These are phyloP conservation scores for Lathyrus tuberosus DNA, from an alignment of 306 rosid species.

Conservation along the genomic window DNA sequence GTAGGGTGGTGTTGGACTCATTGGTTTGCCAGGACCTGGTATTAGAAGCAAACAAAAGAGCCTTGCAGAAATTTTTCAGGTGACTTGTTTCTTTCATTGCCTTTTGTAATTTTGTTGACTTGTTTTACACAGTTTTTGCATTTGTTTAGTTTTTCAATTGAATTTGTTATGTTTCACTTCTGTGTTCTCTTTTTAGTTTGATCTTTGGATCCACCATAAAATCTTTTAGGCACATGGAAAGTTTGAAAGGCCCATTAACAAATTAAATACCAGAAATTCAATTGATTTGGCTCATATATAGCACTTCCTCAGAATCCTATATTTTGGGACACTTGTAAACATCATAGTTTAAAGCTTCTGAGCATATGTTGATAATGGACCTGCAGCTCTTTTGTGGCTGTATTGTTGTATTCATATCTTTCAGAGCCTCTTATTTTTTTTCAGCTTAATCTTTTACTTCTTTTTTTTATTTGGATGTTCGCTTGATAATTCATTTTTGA, in stretches of 20 bases:
- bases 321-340: neutral
- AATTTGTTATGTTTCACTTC: too few species aligned
- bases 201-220: neutral
- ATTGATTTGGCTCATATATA: constrained; percentile 1
- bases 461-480: neutral
- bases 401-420: neutral
- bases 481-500: neutral
- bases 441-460: neutral
- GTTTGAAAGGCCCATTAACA: neutral
- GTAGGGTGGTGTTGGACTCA: constrained; percentile 81
- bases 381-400: neutral
- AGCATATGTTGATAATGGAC: neutral
- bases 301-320: constrained; percentile 1
- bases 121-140: too few species aligned
- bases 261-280: neutral
- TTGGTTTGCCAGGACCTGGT: constrained; percentile 85
- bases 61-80: constrained; percentile 94
- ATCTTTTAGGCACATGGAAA: neutral
- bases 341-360: neutral
- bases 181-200: too few species aligned
- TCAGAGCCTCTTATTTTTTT: too few species aligned
- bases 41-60: constrained; percentile 83
- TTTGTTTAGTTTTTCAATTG: too few species aligned
- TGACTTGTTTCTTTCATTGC: too few species aligned
- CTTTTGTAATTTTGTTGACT: too few species aligned